Evolutionary conservation across 331 rosid genomes (phyloP).

Genomic region (Saraca asoca): DNA sequence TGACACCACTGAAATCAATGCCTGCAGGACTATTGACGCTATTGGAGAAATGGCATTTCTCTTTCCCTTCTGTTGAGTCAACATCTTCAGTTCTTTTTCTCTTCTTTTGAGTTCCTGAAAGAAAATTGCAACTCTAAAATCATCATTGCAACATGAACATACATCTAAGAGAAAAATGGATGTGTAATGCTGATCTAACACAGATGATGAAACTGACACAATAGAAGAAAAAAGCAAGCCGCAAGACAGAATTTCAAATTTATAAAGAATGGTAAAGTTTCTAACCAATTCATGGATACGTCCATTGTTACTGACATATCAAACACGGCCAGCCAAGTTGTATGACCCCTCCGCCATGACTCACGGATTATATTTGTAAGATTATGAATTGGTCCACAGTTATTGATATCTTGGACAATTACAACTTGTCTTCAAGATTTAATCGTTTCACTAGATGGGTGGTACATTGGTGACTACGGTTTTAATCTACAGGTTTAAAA

Average conservation of each 20-base stretch:
- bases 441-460: neutral
- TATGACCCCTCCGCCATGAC: neutral
- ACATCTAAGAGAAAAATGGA: neutral
- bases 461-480: slow-evolving; percentile 10
- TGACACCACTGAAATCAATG: slow-evolving; percentile 25
- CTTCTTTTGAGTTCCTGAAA: slow-evolving; percentile 52
- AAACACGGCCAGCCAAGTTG: neutral
- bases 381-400: neutral
- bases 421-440: slow-evolving; percentile 15
- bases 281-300: slow-evolving; percentile 21
- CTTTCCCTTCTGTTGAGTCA: slow-evolving; percentile 34
- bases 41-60: slow-evolving; percentile 38
- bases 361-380: neutral
- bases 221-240: slow-evolving; percentile 4
- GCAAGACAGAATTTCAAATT: neutral
- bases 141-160: slow-evolving; percentile 17
- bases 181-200: slow-evolving; percentile 21
- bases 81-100: slow-evolving; percentile 48
- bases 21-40: slow-evolving; percentile 26
- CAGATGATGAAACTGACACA: slow-evolving; percentile 4
- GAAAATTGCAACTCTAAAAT: slow-evolving; percentile 34
- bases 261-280: neutral
- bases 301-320: slow-evolving; percentile 14
- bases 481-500: slow-evolving; percentile 2
- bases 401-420: slow-evolving; percentile 13